Evolutionary conservation across 495 filamentous ascomycete genomes (phyloP), one percentile per base, ranked within the genome.

Genomic region (Entonaema liquescens): DNA sequence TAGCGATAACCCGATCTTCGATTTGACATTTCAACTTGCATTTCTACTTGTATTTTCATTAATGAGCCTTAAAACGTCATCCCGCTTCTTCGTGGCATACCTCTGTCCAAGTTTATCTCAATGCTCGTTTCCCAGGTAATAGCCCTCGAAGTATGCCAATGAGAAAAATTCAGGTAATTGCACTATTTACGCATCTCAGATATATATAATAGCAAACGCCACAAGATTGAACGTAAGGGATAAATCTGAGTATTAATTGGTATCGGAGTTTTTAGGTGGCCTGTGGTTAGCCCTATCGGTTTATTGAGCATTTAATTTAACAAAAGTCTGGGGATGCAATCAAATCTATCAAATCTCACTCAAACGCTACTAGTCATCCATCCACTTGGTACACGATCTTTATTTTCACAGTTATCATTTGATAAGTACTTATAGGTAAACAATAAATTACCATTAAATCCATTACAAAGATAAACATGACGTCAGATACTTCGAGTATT

Each of bases 31-130:
- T 36, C n/a, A 54, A 19, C 21, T 33, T 31, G 13, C 12, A 53
- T 29, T 53, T 53, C 50, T 54, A 13, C 26, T 28, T 54, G 9
- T 25, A 54, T 29, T 31, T 49, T 26, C 38, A n/a, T 31, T 66
- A n/a, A 13, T 44, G 47, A 64, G 31, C 33, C 23, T 23, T 33
- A 1, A 36, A 54, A 55, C 49, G 56, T 67, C 28, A 50, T 65
- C 38, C 29, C 40, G 26, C 52, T 57, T 2, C 29, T 29, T 55
- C 49, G 21, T 19, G 4, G 31, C 38, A 8, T 53, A 4, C 15
- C 47, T 28, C 49, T 13, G 21, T 38, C 11, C 31, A 19, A 21
- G 36, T 61, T 54, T 47, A 12, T 57, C 3, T 11, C 1, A 42
- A 19, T 13, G 38, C 28, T 8, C 29, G 7, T 53, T 21, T 40